Base-by-base conservation (phyloP, 352 stramenopile genomes). In the Phytophthora ramorum region DNA sequence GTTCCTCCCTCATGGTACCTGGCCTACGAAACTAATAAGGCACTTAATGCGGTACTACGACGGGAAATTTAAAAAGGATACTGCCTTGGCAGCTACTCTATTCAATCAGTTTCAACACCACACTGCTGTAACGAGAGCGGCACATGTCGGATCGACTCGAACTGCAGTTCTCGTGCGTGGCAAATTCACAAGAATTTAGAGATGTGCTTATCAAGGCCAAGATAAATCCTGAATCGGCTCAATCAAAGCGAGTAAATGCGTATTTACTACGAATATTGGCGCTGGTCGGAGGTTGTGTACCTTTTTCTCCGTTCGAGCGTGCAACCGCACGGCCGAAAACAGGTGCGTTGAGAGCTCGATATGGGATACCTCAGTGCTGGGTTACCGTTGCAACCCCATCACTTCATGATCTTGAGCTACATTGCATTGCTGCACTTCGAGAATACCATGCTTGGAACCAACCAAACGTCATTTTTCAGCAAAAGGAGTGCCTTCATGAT, bases 41-140 rank as follows among this genome's bases (percentile, higher is more conserved):
- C 24, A 52, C 24, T 30, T 64, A 7, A 51, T 58, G 47, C 13
- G 13, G 3, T 58, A 65, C 16, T 57, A 64, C 0, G 45, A 64
- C 17, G 57, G 57, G 0, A 6, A 46, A 3, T 64, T 57, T 26
- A 46, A 51, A 34, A 57, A 56, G 20, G 5, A 54, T 13, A 48
- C 56, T 3, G 1, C 2, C 0, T 16, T 63, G 0, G 34, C 56
- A 0, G 44, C 55, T 10, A 56, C 56, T 3, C 16, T 56, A 3
- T 56, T 64, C 26, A 55, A 56, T 13, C 56, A 56, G n/a, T 45
- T 63, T 17, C 32, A 56, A 6, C 24, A 20, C 0, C 45, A 65
- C 13, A 34, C 28, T 0, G 48, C 58, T 12, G 10, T 65, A 1
- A 37, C 9, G 0, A 52, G 9, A n/a, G 38, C 58, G 0, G 58